Conservation (phyloP, 306 rosid species). For the Vicia villosa region DNA sequence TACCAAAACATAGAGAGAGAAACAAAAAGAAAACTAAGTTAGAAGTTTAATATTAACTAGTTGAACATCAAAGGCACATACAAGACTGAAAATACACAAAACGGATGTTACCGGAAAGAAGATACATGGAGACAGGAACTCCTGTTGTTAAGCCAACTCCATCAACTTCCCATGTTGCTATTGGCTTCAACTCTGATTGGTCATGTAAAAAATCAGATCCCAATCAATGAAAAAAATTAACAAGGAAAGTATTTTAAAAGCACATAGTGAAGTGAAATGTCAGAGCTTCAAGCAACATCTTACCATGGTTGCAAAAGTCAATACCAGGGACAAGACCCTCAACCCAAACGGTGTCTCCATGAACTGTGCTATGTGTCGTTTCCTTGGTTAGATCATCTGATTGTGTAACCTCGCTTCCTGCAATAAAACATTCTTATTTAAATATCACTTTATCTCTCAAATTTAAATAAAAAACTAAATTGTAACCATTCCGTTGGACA, state of each 20-base stretch:
- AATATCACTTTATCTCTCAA: slow-evolving; percentile 10
- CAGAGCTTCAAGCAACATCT: slow-evolving; percentile 30
- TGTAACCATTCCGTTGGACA: slow-evolving; percentile 19
- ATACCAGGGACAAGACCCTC: slow-evolving; percentile 99
- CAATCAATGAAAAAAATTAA: slow-evolving; percentile 25
- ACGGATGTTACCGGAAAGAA: slow-evolving; percentile 68
- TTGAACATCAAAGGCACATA: slow-evolving; percentile 20
- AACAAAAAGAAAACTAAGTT: slow-evolving; percentile 9
- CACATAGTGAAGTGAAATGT: slow-evolving; percentile 25
- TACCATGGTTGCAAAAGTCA: slow-evolving; percentile 98
- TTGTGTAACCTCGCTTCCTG: slow-evolving; percentile 53
- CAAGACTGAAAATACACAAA: slow-evolving; percentile 22
- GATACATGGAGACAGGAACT: slow-evolving; percentile 88
- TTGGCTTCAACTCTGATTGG: slow-evolving; percentile 74
- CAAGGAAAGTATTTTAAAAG: slow-evolving; percentile 17
- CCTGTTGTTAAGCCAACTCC: slow-evolving; percentile 67
- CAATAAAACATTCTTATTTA: slow-evolving; percentile 32
- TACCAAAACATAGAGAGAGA: slow-evolving; percentile 19
- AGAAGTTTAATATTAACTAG: slow-evolving; percentile 17
- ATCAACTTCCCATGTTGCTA: slow-evolving; percentile 96
- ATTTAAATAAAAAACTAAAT: slow-evolving; percentile 33
- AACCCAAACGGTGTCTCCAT: slow-evolving; percentile 77
- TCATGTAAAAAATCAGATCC: slow-evolving; percentile 23
- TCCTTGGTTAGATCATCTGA: slow-evolving; percentile 46
- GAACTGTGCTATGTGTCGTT: slow-evolving; percentile 40